Evolutionary conservation across 345 rosid species (phyloP), one percentile per base, ranked within the genome.

Genomic region (Mallotus nudiflorus): DNA sequence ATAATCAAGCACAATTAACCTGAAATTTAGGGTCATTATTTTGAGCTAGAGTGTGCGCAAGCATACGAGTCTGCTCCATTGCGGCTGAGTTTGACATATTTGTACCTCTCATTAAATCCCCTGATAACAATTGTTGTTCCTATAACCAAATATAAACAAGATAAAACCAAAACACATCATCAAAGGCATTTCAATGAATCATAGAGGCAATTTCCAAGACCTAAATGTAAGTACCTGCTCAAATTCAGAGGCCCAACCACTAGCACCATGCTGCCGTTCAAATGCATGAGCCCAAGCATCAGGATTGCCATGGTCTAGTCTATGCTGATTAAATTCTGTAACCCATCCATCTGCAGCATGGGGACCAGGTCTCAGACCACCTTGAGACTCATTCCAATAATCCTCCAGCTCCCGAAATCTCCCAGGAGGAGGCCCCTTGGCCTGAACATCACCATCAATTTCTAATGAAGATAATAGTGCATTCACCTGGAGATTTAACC

Each of bases 301-400:
- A 45, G 96, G 91, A 77, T 85, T 83, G 69, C 87, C 81, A 57
- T 68, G 87, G 39, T 81, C 75, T 66, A 69, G 64, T 75, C 88
- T 81, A 51, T 73, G 88, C 71, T 83, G 92, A 81, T 73, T 80
- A 82, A 88, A 96, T 80, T 92, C 99, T 24, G 81, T 45, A 33
- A 84, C 82, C 99, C 98, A 96, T 77, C 84, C 82, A 73, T 96
- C 93, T 14, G 86, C 84, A 76, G 84, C 81, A 76, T 82, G 91
- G 60, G 88, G 75, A 75, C 77, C 84, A 67, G 88, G 87, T 66
- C 80, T 83, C 75, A 78, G 40, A 77, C 82, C 62, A 73, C 89
- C 88, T 84, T 92, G 99, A 20, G 98, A 96, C 85, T 96, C 99
- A 75, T 92, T 92, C 99, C 99, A 96, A 70, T 92, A 87, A 76